These are phyloP conservation scores for Friedmanniomyces endolithicus DNA, from an alignment of 495 filamentous ascomycete genomes.

Conservation along the genomic window DNA sequence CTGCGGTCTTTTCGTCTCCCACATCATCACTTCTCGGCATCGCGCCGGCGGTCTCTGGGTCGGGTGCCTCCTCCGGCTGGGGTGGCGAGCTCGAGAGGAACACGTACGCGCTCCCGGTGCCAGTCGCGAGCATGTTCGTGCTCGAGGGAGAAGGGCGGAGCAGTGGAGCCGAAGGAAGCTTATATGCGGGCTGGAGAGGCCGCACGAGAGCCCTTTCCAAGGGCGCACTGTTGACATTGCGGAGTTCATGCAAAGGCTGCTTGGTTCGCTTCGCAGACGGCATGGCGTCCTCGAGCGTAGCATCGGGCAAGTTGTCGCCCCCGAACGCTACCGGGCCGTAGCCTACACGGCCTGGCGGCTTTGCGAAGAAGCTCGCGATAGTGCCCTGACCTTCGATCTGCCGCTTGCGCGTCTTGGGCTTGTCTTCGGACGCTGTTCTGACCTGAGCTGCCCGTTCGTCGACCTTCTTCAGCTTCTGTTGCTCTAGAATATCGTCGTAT, in stretches of 20 bases:
- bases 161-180: neutral
- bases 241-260: slow-evolving; percentile 17
- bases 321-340: neutral
- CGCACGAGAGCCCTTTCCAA: neutral
- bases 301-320: no score
- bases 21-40: neutral
- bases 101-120: slow-evolving; percentile 22
- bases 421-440: neutral
- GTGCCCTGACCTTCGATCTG: slow-evolving; percentile 35
- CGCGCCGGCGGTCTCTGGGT: neutral
- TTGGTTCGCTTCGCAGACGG: neutral
- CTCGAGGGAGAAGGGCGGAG: slow-evolving; percentile 1
- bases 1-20: neutral
- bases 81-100: slow-evolving; percentile 38
- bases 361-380: slow-evolving; percentile 36
- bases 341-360: neutral
- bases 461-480: slow-evolving; percentile 13
- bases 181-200: neutral
- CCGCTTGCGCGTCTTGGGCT: slow-evolving; percentile 18
- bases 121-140: neutral
- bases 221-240: slow-evolving; percentile 9
- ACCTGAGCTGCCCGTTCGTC: slow-evolving; percentile 16
- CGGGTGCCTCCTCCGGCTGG: slow-evolving; percentile 11
- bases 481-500: slow-evolving; percentile 21
- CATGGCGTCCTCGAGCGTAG: neutral